A percentile compares a stretch with the other conserved stretches of the same genome.
Conservation (phyloP, 1,139 yeast species). For the Pichia sp. region DNA sequence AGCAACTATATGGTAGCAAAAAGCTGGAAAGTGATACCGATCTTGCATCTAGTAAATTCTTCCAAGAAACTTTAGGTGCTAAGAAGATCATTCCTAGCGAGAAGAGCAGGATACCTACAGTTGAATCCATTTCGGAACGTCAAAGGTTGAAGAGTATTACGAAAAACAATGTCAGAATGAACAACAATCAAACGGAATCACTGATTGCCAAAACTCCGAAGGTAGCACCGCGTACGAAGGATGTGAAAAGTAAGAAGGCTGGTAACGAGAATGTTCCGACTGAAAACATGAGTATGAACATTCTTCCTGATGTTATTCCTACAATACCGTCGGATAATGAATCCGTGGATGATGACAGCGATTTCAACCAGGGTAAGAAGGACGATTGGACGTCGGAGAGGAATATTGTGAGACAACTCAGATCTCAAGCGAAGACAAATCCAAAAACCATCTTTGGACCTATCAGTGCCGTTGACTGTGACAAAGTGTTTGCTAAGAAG, state of each 20-base stretch:
- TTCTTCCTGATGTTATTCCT: constrained; percentile 16
- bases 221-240: background rate
- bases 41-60: constrained; percentile 24
- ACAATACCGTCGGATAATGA: constrained; percentile 49
- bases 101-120: constrained; percentile 7
- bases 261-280: background rate
- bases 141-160: constrained; percentile 7
- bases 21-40: constrained; percentile 38
- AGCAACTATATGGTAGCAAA: constrained; percentile 1
- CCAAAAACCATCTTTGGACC: constrained; percentile 80
- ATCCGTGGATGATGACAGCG: constrained; percentile 36
- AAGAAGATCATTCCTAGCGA: background rate
- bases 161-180: constrained; percentile 1
- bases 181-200: background rate
- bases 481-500: constrained; percentile 39
- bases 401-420: constrained; percentile 53
- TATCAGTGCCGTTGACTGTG: constrained; percentile 66
- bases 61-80: background rate
- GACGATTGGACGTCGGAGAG: constrained; percentile 26
- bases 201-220: background rate
- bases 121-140: constrained; percentile 9
- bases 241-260: background rate
- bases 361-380: background rate
- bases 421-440: constrained; percentile 59
- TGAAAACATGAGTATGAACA: background rate